Conservation (phyloP, 2,329 filamentous ascomycete species). For the Cytospora leucostoma region DNA sequence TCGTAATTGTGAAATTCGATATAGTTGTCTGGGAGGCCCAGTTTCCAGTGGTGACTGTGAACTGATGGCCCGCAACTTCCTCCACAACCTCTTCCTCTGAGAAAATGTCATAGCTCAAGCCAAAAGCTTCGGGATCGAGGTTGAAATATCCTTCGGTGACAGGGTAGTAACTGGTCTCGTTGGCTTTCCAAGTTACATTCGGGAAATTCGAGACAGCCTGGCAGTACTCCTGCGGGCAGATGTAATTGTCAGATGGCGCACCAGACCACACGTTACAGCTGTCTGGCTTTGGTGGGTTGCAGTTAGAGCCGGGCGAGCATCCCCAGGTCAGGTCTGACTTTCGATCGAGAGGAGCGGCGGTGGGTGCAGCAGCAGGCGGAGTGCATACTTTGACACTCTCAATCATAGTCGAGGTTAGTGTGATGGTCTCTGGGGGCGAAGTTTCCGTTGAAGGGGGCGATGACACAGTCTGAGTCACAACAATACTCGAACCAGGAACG, state of each 20-base stretch:
- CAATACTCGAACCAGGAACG: slow-evolving; percentile 32
- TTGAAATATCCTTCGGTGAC: slow-evolving; percentile 62
- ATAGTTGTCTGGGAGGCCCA: slow-evolving; percentile 54
- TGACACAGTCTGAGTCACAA: slow-evolving; percentile 21
- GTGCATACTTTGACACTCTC: slow-evolving; percentile 45
- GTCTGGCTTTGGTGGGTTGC: slow-evolving; percentile 51
- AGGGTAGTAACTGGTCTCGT: slow-evolving; percentile 53
- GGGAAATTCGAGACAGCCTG: slow-evolving; percentile 42
- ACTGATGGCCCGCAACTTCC: slow-evolving; percentile 40
- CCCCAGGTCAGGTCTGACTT: slow-evolving; percentile 53
- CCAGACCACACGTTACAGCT: slow-evolving; percentile 55
- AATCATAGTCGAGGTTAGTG: slow-evolving; percentile 39
- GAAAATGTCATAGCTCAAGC: slow-evolving; percentile 65
- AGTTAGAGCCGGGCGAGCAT: slow-evolving; percentile 55
- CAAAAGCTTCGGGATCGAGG: slow-evolving; percentile 63
- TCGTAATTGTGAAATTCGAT: slow-evolving; percentile 40
- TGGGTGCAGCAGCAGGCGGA: slow-evolving; percentile 42
- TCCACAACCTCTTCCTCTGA: slow-evolving; percentile 44
- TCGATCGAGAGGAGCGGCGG: slow-evolving; percentile 34
- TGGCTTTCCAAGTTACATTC: slow-evolving; percentile 45
- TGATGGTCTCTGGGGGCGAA: slow-evolving; percentile 32
- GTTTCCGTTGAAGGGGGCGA: slow-evolving; percentile 32
- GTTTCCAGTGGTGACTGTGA: slow-evolving; percentile 55
- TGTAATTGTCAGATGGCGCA: slow-evolving; percentile 47
- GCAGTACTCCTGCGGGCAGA: slow-evolving; percentile 50